Conservation (phyloP, 208 protist genomes). For the Acanthamoeba triangularis region DNA sequence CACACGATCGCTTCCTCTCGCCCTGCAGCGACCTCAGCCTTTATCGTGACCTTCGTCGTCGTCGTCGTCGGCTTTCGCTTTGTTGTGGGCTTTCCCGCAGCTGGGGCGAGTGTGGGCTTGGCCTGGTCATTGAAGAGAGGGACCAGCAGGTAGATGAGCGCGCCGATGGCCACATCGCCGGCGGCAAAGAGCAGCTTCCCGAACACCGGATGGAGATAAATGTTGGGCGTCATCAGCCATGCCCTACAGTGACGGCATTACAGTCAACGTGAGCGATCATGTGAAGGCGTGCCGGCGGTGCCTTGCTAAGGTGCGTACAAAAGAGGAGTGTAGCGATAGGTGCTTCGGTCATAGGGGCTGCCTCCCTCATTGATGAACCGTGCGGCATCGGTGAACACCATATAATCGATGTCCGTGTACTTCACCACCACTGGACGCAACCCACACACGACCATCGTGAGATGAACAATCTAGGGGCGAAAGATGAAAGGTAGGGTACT, state of each 20-base stretch:
- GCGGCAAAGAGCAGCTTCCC: constrained; percentile 92
- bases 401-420: constrained; percentile 91
- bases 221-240: constrained; percentile 88
- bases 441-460: background rate
- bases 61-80: background rate
- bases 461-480: no score
- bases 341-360: constrained; percentile 89
- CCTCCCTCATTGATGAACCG: constrained; percentile 87
- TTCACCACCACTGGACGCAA: constrained; percentile 20
- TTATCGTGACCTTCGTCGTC: background rate
- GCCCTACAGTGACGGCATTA: constrained; percentile 56
- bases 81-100: background rate
- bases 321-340: constrained; percentile 92
- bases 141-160: constrained; percentile 84
- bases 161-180: constrained; percentile 87
- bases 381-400: constrained; percentile 91
- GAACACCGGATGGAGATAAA: constrained; percentile 85
- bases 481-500: background rate
- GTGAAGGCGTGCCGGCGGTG: background rate
- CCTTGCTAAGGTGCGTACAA: constrained; percentile 69
- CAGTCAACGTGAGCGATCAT: background rate
- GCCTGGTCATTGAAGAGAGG: constrained; percentile 2
- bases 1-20: constrained; percentile 4
- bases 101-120: background rate
- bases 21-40: background rate